phyloP scores from a whole-genome alignment of 805 yeast genomes.

The Starmerella bombi region DNA sequence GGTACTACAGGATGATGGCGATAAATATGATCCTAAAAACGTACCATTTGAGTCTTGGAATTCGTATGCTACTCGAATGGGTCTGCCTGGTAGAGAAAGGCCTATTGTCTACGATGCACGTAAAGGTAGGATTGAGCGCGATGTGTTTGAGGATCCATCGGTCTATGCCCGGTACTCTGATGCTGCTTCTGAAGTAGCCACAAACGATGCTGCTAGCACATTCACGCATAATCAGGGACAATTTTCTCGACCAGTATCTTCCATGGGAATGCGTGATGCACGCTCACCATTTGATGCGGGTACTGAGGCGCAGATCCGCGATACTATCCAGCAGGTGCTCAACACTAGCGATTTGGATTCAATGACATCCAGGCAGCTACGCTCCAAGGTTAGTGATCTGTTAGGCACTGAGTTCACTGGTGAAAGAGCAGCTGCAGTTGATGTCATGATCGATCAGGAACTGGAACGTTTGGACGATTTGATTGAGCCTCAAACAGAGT shows the following conservation, averaged over 20 bases:
- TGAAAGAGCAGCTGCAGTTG: constrained; percentile 25
- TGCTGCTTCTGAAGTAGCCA: background rate
- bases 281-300: constrained; percentile 19
- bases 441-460: constrained; percentile 28
- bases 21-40: constrained; percentile 27
- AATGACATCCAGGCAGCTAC: constrained; percentile 28
- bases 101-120: constrained; percentile 27
- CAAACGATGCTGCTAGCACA: background rate
- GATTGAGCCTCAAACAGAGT: too few species aligned
- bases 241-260: background rate
- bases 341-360: constrained; percentile 26
- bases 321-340: constrained; percentile 26
- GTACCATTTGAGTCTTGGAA: constrained; percentile 32
- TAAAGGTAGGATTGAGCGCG: constrained; percentile 25
- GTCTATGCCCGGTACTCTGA: constrained; percentile 1
- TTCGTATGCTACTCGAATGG: constrained; percentile 28
- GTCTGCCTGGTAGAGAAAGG: constrained; percentile 30
- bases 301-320: constrained; percentile 22
- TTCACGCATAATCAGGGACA: background rate
- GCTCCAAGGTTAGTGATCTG: constrained; percentile 28
- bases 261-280: background rate
- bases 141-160: constrained; percentile 19
- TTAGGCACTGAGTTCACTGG: constrained; percentile 27
- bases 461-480: constrained; percentile 27
- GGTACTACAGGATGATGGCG: constrained; percentile 27